Percentiles rank a stretch among this genome's conserved stretches.
These are phyloP conservation scores for Massariosphaeria phaeospora DNA, from an alignment of 495 filamentous ascomycete species.

Conservation along the genomic window DNA sequence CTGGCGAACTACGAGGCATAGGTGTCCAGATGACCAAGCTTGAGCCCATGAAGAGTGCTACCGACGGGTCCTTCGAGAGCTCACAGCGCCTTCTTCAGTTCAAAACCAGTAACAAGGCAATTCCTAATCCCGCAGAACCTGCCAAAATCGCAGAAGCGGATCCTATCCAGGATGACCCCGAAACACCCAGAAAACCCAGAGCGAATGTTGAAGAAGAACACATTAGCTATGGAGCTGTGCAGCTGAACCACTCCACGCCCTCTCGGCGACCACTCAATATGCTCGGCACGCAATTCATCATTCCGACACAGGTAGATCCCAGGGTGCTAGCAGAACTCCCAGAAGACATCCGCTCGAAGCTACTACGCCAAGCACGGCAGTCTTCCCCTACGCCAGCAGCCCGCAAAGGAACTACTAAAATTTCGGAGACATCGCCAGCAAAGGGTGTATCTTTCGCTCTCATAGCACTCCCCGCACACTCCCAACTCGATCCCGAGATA, in stretches of 20 bases:
- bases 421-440: background rate
- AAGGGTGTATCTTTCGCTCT: constrained; percentile 27
- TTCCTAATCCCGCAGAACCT: constrained; percentile 16
- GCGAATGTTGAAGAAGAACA: constrained; percentile 41
- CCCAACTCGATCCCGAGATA: constrained; percentile 41
- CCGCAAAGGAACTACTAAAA: background rate
- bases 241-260: constrained; percentile 38
- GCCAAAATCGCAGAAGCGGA: constrained; percentile 39
- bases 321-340: constrained; percentile 71
- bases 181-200: constrained; percentile 63
- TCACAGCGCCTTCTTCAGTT: constrained; percentile 60
- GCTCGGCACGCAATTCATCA: constrained; percentile 77
- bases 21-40: constrained; percentile 90
- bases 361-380: constrained; percentile 46
- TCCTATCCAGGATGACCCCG: constrained; percentile 49
- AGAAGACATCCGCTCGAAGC: constrained; percentile 67
- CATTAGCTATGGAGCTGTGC: constrained; percentile 36
- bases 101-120: constrained; percentile 39
- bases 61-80: constrained; percentile 35
- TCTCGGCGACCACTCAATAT: constrained; percentile 68
- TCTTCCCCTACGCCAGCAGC: constrained; percentile 20
- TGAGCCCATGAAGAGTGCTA: constrained; percentile 60
- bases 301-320: constrained; percentile 75
- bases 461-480: constrained; percentile 35
- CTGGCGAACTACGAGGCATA: constrained; percentile 83